These are phyloP conservation scores for Solanum clarkiae DNA, from an alignment of 257 asterid species.

Conservation along the genomic window DNA sequence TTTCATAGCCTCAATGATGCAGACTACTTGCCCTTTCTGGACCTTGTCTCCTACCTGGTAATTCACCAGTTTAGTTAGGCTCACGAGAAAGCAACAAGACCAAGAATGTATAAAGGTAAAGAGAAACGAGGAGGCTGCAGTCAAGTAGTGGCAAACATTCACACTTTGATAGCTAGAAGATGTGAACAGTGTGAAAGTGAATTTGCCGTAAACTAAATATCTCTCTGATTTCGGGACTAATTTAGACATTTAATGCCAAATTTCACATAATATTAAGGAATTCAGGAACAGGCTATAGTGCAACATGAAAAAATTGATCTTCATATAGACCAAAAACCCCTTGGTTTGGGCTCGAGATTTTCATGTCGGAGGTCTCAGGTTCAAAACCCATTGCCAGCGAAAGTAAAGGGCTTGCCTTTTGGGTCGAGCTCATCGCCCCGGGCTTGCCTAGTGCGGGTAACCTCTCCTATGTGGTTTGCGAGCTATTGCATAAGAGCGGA, in stretches of 20 bases:
- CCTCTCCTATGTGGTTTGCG: too few species aligned
- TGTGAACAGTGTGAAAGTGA: not conserved
- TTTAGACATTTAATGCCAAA: not conserved
- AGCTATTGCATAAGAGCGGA: too few species aligned
- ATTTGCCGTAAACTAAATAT: not conserved
- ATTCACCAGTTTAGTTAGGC: not conserved
- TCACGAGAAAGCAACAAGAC: constrained; percentile 1
- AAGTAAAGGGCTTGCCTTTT: too few species aligned
- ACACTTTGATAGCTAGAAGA: not conserved
- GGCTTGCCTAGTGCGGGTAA: too few species aligned
- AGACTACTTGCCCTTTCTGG: constrained; percentile 52
- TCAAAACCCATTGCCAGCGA: too few species aligned
- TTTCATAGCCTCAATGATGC: constrained; percentile 74
- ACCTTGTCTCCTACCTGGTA: constrained; percentile 58
- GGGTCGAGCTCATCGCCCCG: too few species aligned
- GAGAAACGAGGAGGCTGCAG: not conserved
- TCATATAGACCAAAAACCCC: not conserved
- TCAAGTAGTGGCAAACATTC: not conserved
- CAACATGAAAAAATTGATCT: not conserved
- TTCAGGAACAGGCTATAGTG: not conserved
- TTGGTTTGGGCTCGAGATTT: too few species aligned
- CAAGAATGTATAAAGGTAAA: not conserved
- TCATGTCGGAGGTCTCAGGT: too few species aligned
- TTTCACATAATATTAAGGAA: not conserved
- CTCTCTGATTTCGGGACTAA: not conserved